Evolutionary conservation across 805 yeast genomes (phyloP).

Genomic region (Starmerella bacillaris): DNA sequence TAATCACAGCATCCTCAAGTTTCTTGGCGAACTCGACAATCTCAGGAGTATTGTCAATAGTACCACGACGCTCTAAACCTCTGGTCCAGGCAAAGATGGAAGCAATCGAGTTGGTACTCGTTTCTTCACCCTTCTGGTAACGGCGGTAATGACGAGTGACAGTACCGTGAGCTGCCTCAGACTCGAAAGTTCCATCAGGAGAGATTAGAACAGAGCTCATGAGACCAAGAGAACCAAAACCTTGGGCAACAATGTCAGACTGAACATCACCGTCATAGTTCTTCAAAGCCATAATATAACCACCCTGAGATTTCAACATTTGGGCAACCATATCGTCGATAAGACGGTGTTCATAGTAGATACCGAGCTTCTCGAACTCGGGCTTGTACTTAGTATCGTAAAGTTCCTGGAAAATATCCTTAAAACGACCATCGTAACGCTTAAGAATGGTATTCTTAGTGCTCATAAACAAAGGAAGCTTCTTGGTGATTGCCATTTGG

Average conservation of each 20-base stretch:
- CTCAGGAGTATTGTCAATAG: conserved; percentile 68
- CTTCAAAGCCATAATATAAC: conserved; percentile 87
- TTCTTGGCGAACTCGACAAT: conserved; percentile 62
- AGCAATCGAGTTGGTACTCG: conserved; percentile 93
- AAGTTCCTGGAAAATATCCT: conserved; percentile 74
- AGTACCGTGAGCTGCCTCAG: conserved; percentile 98
- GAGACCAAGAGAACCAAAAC: conserved; percentile 88
- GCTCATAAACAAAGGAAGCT: conserved; percentile 65
- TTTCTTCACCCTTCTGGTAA: conserved; percentile 91
- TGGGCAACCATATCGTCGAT: conserved; percentile 99
- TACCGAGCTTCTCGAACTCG: conserved; percentile 59
- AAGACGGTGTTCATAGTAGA: conserved; percentile 91
- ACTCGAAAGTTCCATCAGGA: conserved; percentile 92
- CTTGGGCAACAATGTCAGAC: conserved; percentile 94
- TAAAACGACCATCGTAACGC: conserved; percentile 86
- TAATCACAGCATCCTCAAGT: conserved; percentile 69
- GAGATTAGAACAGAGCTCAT: conserved; percentile 95
- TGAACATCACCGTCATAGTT: conserved; percentile 97
- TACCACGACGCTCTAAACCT: conserved; percentile 85
- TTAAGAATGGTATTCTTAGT: conserved; percentile 92
- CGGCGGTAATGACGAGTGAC: conserved; percentile 94
- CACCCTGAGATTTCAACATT: conserved; percentile 91
- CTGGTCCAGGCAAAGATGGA: conserved; percentile 95
- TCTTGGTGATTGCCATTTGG: conserved; percentile 64
- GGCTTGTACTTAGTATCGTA: conserved; percentile 52